phyloP scores from a whole-genome alignment of 257 asterid species.

The Fraxinus anomala region DNA sequence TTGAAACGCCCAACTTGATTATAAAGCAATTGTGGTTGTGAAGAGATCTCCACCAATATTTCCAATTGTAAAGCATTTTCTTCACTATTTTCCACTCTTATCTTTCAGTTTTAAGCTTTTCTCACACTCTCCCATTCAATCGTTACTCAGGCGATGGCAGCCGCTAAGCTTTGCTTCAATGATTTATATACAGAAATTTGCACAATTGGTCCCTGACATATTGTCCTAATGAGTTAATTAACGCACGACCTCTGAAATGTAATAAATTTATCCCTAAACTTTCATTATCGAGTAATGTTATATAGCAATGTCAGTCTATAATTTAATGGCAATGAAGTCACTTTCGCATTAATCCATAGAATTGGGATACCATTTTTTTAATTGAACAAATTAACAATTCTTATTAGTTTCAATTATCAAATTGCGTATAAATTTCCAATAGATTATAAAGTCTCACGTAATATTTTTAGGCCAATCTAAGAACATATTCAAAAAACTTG shows the following conservation, averaged over 20 bases:
- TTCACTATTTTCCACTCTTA: slow-evolving; percentile 33
- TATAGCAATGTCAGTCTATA: no score
- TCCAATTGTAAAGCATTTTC: slow-evolving; percentile 45
- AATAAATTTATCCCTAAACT: background rate
- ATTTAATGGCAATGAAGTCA: no score
- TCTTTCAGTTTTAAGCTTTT: background rate
- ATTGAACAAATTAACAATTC: no score
- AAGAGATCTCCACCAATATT: slow-evolving; percentile 48
- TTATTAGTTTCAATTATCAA: no score
- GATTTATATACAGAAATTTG: background rate
- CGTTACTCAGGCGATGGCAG: background rate
- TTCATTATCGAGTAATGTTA: no score
- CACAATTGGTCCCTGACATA: background rate
- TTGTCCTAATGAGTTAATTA: no score
- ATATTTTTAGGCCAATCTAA: background rate
- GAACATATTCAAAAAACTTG: no score
- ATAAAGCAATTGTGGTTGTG: slow-evolving; percentile 51
- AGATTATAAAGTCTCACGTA: background rate
- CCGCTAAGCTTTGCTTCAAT: no score
- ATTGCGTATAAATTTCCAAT: background rate
- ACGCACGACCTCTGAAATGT: background rate
- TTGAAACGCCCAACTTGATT: slow-evolving; percentile 55
- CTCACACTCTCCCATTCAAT: background rate
- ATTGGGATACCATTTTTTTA: no score
- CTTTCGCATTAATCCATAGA: no score